phyloP scores from a whole-genome alignment of 2,329 filamentous ascomycete species.

The Beauveria rudraprayagi region DNA sequence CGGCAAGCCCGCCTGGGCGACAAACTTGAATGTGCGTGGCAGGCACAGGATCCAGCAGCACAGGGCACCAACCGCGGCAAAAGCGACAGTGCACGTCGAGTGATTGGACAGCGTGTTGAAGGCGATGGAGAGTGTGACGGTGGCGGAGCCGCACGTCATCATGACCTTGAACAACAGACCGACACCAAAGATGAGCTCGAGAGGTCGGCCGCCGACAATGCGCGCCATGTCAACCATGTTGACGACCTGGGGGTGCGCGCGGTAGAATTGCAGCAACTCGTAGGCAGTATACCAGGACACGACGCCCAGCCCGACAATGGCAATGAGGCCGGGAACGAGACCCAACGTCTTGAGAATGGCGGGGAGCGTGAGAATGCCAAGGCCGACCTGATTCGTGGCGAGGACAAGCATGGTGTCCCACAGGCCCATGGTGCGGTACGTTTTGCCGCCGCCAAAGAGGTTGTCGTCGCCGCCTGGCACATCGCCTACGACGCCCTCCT shows the following conservation, averaged over 20 bases:
- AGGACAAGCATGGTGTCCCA: conserved; percentile 27
- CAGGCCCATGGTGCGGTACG: conserved; percentile 26
- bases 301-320: conserved; percentile 56
- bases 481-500: background rate
- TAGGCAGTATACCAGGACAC: conserved; percentile 54
- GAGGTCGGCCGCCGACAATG: conserved; percentile 33
- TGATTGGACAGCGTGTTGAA: conserved; percentile 60
- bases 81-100: conserved; percentile 57
- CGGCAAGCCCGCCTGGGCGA: conserved; percentile 23
- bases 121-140: conserved; percentile 57
- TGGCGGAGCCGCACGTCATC: conserved; percentile 61
- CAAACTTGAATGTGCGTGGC: conserved; percentile 53
- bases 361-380: conserved; percentile 58
- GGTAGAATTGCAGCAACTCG: conserved; percentile 55
- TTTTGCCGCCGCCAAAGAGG: conserved; percentile 18
- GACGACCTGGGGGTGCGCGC: conserved; percentile 58
- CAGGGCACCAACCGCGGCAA: conserved; percentile 53
- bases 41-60: conserved; percentile 57
- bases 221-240: conserved; percentile 64
- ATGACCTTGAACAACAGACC: conserved; percentile 67
- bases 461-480: conserved; percentile 2
- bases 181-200: conserved; percentile 31
- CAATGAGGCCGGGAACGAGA: conserved; percentile 58
- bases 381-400: conserved; percentile 27
- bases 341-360: conserved; percentile 62